Evolutionary conservation across 2,329 filamentous ascomycete genomes (phyloP), one percentile per base, ranked within the genome.

Genomic region (Exophiala mesophila): DNA sequence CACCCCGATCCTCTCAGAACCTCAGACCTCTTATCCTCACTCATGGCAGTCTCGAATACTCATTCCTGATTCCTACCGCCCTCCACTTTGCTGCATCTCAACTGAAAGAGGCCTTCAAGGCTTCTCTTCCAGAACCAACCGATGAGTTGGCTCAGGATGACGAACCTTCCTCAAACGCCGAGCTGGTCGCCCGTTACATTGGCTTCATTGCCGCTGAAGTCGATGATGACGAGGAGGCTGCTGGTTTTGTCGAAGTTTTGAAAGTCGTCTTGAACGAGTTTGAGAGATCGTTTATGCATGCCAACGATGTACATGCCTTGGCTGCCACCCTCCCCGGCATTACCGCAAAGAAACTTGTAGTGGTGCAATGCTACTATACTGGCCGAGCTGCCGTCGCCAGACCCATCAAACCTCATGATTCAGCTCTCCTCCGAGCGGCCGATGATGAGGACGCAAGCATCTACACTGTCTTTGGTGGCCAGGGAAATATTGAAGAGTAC

Each of bases 401-500:
- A 57, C 78, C 86, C 39, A 90, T 96, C 62, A 89, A 88, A 69
- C 79, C 87, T 19, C 90, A 98, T 64, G 86, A 95, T 63, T 97
- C 94, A 29, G 94, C 92, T 24, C 77, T 98, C 34, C 79, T 96
- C 61, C 80, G 92, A 55, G 90, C 92, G 37, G 88, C 88, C 7
- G 82, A 85, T 34, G 89, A 96, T 50, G 83, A 80, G 49, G 81
- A 82, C 42, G 89, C 89, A 41, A 83, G 80, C 57, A 78, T 98
- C 47, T 98, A 95, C 71, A 89, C 83, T 53, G 88, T 98, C 49
- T 95, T 97, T 55, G 92, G 92, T 47, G 92, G 92, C 5, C 92
- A 98, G 65, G 92, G 92, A 57, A 98, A 98, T 67, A 97, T 98
- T 52, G 90, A 98, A 68, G 94, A 98, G 69, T 98, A 98, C 69